Evolutionary conservation across 2,329 filamentous ascomycete species (phyloP).

Genomic region (Aaosphaeria pasadenensis): DNA sequence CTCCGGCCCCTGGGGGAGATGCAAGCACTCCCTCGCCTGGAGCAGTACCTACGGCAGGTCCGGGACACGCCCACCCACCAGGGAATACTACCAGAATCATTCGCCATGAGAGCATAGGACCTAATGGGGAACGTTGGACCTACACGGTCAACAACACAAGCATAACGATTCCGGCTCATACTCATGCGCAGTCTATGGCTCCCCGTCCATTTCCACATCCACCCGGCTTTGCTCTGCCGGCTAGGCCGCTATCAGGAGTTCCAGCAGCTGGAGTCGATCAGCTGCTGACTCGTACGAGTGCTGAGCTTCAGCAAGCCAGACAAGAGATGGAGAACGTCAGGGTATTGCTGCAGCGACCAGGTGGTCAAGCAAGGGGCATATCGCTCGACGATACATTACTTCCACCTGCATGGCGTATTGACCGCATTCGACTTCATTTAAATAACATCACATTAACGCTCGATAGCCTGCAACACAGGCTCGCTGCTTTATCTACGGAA

Average conservation of each 20-base stretch:
- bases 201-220: slow-evolving; percentile 19
- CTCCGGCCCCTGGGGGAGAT: slow-evolving; percentile 7
- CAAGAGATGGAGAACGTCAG: slow-evolving; percentile 32
- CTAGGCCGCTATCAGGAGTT: slow-evolving; percentile 12
- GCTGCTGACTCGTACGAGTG: slow-evolving; percentile 18
- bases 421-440: slow-evolving; percentile 24
- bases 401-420: slow-evolving; percentile 26
- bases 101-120: slow-evolving; percentile 49
- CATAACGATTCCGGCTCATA: slow-evolving; percentile 18
- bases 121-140: slow-evolving; percentile 53
- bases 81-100: slow-evolving; percentile 40
- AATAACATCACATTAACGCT: slow-evolving; percentile 20
- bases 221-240: slow-evolving; percentile 15
- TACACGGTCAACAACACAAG: slow-evolving; percentile 51
- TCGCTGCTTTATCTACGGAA: slow-evolving; percentile 19
- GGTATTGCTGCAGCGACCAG: slow-evolving; percentile 15
- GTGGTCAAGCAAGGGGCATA: slow-evolving; percentile 3
- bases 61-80: slow-evolving; percentile 11
- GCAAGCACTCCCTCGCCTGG: slow-evolving; percentile 1
- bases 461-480: slow-evolving; percentile 22
- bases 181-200: slow-evolving; percentile 18
- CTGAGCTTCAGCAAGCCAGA: slow-evolving; percentile 21
- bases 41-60: slow-evolving; percentile 2
- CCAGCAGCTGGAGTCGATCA: slow-evolving; percentile 13
- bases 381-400: neutral